Evolutionary conservation across 495 filamentous ascomycete species (phyloP), one percentile per base, ranked within the genome.

Genomic region (Tuber borchii): DNA sequence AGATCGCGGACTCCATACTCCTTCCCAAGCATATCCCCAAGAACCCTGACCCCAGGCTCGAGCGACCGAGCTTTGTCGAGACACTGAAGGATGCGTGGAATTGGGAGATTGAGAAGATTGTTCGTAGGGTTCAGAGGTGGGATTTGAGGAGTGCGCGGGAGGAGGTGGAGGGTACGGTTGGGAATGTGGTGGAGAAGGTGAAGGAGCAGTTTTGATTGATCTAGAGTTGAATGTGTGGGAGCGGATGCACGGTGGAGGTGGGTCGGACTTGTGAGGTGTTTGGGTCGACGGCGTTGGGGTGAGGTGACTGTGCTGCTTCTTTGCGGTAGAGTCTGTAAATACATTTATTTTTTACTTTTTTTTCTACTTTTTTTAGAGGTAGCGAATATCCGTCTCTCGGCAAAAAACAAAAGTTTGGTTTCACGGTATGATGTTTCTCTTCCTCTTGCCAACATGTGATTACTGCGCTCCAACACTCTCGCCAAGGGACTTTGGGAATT

Each of bases 61-160:
- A 85, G 56, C 85, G 85, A 65, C 85, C 87, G 44, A 86, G 86
- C 22, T 84, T 90, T 76, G 81, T 88, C 51, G 91, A 93, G 80
- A 85, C 88, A 14, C 84, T 91, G 79, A 95, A 95, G 85, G 91
- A 93, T 83, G 84, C 87, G 70, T 95, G 93, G 93, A 95, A 95
- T 81, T 84, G 87, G 65, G 93, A 95, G 84, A 84, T 95, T 43
- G 89, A 92, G 82, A 85, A 84, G 61, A 86, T 90, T 71, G 90
- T 90, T n/a, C 86, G 85, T 70, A 91, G 90, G 88, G 89, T 88
- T 68, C 87, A 91, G 83, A 87, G 85, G n/a, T 88, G 86, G 76
- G 87, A 91, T 79, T 92, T 89, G 89, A 84, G 86, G 68, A 87
- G 86, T 72, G 86, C 88, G 65, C 87, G 90, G 76, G 88, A 90